phyloP scores from a whole-genome alignment of 2,329 filamentous ascomycete genomes.

The Blastomyces emzantsi region DNA sequence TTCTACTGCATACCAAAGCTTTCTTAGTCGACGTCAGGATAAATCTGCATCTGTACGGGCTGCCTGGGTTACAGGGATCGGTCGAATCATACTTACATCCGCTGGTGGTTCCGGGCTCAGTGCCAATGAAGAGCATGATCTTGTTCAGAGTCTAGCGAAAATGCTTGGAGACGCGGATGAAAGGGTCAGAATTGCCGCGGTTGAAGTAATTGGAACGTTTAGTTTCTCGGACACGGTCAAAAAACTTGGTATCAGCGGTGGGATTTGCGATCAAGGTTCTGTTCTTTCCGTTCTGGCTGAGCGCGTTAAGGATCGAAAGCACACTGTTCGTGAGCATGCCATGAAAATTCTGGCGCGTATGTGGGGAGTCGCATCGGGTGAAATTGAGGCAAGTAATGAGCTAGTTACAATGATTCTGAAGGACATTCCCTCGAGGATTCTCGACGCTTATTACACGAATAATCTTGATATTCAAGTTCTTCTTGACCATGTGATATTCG shows the following conservation, averaged over 20 bases:
- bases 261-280: constrained; percentile 65
- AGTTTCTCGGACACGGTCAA: constrained; percentile 69
- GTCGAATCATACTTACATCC: constrained; percentile 81
- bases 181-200: constrained; percentile 79
- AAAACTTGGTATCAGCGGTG: constrained; percentile 69
- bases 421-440: constrained; percentile 72
- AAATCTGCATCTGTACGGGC: constrained; percentile 74
- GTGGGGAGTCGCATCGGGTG: constrained; percentile 87
- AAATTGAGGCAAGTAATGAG: constrained; percentile 76
- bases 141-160: constrained; percentile 66
- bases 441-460: constrained; percentile 84
- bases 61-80: constrained; percentile 75
- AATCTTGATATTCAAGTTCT: constrained; percentile 76
- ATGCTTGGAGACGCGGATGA: constrained; percentile 85
- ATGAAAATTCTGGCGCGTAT: constrained; percentile 77
- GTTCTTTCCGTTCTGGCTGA: constrained; percentile 76
- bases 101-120: constrained; percentile 84
- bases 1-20: constrained; percentile 67
- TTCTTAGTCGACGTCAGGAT: constrained; percentile 76
- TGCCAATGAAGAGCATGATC: constrained; percentile 65
- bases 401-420: constrained; percentile 64
- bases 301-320: constrained; percentile 77
- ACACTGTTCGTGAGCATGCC: constrained; percentile 71
- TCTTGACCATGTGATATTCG: constrained; percentile 75
- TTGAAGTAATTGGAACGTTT: constrained; percentile 74